phyloP scores from a whole-genome alignment of 257 asterid genomes.

The Henckelia pumila region DNA sequence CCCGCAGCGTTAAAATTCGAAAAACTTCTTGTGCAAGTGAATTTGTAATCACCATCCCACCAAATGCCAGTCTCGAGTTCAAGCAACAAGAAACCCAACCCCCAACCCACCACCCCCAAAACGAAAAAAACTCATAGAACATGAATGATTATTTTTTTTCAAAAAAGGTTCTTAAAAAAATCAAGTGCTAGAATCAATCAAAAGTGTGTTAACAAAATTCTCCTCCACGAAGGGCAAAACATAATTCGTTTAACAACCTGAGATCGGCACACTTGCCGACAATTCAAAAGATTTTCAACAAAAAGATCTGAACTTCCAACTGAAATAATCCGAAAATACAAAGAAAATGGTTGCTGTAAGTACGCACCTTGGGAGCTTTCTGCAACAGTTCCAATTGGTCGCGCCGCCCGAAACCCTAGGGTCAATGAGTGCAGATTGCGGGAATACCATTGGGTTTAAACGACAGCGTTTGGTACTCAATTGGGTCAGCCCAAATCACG shows the following conservation, averaged over 20 bases:
- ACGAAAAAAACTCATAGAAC: no score
- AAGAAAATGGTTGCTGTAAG: neutral
- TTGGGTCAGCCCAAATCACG: neutral
- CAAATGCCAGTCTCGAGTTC: neutral
- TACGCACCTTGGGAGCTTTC: neutral
- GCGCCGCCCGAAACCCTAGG: neutral
- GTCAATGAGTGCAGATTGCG: no score
- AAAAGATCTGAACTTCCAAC: slow-evolving; percentile 9
- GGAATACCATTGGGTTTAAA: neutral
- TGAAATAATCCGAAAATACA: slow-evolving; percentile 18
- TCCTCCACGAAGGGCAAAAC: neutral
- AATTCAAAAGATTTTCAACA: slow-evolving; percentile 10
- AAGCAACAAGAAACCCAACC: neutral
- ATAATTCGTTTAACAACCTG: slow-evolving; percentile 21
- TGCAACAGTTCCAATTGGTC: neutral
- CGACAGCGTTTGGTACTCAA: neutral
- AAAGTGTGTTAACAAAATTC: neutral
- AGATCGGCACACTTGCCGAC: slow-evolving; percentile 11
- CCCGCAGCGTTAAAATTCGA: neutral
- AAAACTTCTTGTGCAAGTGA: no score
- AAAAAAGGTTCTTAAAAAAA: no score
- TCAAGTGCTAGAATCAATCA: no score
- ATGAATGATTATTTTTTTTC: no score
- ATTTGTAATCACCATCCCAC: neutral
- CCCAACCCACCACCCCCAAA: no score